phyloP scores from a whole-genome alignment of 768 basidiomycete species.

The Suillus cothurnatus region DNA sequence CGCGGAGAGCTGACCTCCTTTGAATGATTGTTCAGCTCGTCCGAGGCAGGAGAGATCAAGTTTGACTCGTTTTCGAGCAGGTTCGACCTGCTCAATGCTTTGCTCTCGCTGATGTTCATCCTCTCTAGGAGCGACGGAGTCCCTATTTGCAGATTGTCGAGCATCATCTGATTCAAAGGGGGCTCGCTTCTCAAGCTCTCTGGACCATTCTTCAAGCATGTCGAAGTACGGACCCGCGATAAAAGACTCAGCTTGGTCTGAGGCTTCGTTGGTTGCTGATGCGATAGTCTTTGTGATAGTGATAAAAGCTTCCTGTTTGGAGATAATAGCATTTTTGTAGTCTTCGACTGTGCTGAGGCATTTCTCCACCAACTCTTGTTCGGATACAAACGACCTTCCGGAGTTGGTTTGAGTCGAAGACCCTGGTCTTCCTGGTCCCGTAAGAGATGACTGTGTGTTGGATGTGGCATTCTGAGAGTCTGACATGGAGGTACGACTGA shows the following conservation, averaged over 20 bases:
- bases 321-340: background rate
- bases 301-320: background rate
- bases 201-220: background rate
- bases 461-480: background rate
- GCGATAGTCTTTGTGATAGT: background rate
- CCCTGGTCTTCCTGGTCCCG: background rate
- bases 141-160: background rate
- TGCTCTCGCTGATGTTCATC: background rate
- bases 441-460: background rate
- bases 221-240: background rate
- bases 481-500: background rate
- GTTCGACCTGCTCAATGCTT: no score
- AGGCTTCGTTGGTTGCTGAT: background rate
- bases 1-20: no score
- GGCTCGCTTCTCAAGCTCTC: background rate
- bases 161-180: no score
- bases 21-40: no score
- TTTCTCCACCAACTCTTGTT: background rate
- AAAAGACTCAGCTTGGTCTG: background rate
- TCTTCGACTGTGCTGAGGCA: background rate
- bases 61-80: background rate
- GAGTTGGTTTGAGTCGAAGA: background rate
- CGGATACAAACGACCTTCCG: background rate
- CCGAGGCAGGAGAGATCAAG: background rate
- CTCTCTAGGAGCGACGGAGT: background rate